phyloP scores from a whole-genome alignment of 2,329 filamentous ascomycete genomes.

The Xylariomycetidae sp. region DNA sequence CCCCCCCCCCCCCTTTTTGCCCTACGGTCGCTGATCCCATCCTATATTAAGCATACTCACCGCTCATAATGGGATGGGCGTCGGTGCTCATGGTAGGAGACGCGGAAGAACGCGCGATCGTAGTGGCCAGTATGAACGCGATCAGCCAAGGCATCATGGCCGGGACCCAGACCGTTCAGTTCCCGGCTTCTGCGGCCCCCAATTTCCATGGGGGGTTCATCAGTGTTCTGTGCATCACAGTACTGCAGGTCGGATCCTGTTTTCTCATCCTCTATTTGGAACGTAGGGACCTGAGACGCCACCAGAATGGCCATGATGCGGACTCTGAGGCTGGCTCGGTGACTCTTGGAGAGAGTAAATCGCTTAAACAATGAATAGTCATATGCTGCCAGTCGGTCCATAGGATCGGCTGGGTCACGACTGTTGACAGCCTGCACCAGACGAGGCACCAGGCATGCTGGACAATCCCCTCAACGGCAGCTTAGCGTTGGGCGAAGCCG shows the following conservation, averaged over 20 bases:
- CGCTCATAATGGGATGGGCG: constrained; percentile 35
- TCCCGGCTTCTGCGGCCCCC: constrained; percentile 30
- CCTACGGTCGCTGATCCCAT: too few species aligned
- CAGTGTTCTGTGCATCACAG: constrained; percentile 27
- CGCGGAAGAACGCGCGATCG: constrained; percentile 36
- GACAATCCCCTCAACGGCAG: too few species aligned
- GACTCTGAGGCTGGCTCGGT: too few species aligned
- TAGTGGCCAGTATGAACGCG: constrained; percentile 39
- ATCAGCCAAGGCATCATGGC: constrained; percentile 37
- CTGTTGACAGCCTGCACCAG: too few species aligned
- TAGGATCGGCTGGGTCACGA: too few species aligned
- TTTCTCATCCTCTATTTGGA: constrained; percentile 17
- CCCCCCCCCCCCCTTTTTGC: too few species aligned
- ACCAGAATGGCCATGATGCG: too few species aligned
- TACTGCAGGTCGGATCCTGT: constrained; percentile 27
- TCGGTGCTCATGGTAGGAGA: constrained; percentile 32
- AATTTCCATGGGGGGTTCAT: constrained; percentile 26
- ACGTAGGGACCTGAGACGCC: constrained; percentile 7
- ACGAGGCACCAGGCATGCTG: too few species aligned
- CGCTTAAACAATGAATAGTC: too few species aligned
- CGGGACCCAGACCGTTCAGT: constrained; percentile 34
- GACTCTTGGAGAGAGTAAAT: too few species aligned
- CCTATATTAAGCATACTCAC: constrained; percentile 7
- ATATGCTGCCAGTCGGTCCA: too few species aligned
- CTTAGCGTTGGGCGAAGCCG: too few species aligned